Percentiles rank a stretch among this genome's conserved stretches.
These are phyloP conservation scores for Metarhizium robertsii DNA, from an alignment of 2,329 filamentous ascomycete species.

Conservation along the genomic window DNA sequence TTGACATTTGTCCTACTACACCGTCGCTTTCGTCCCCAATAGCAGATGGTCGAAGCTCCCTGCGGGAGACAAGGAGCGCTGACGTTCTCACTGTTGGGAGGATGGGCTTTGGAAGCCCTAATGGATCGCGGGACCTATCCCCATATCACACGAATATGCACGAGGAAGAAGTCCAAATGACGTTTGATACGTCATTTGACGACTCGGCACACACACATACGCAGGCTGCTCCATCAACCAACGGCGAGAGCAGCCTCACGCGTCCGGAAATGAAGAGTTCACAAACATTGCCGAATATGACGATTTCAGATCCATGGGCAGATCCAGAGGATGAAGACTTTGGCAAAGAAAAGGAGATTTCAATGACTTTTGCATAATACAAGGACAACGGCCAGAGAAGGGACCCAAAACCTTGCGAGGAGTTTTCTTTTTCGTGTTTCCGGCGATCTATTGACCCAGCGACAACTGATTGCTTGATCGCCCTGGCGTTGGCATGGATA, in stretches of 20 bases:
- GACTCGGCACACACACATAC: constrained; percentile 17
- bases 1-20: constrained; percentile 44
- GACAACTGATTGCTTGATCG: not conserved
- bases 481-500: not conserved
- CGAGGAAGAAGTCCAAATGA: constrained; percentile 55
- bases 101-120: not conserved
- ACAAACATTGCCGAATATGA: constrained; percentile 40
- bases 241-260: constrained; percentile 18
- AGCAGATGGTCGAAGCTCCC: constrained; percentile 10
- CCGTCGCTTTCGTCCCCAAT: constrained; percentile 13
- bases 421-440: not conserved
- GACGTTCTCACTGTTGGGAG: constrained; percentile 22
- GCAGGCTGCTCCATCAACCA: constrained; percentile 14
- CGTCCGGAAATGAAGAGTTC: constrained; percentile 25
- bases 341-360: constrained; percentile 64
- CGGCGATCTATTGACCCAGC: not conserved
- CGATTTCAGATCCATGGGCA: constrained; percentile 58
- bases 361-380: constrained; percentile 67
- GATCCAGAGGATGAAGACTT: constrained; percentile 59
- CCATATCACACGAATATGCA: constrained; percentile 19
- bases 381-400: not conserved
- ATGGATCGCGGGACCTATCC: constrained; percentile 11
- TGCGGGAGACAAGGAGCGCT: constrained; percentile 39
- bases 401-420: not conserved
- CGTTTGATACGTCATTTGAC: constrained; percentile 57